phyloP scores from a whole-genome alignment of 2,329 filamentous ascomycete genomes.

The Pseudocercospora fuligena region DNA sequence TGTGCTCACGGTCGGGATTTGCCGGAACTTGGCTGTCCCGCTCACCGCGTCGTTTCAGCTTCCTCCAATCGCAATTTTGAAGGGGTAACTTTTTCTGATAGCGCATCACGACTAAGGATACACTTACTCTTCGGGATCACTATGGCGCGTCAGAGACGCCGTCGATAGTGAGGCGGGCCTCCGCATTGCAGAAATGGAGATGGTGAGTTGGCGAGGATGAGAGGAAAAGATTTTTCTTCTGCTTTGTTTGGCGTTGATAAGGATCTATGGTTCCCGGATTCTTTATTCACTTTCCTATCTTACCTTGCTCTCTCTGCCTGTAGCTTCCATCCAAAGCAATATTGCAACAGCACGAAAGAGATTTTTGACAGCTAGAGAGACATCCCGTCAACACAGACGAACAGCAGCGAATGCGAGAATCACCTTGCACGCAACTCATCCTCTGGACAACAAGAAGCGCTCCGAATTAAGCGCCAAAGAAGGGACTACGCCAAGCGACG shows the following conservation, averaged over 20 bases:
- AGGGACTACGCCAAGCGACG: not conserved
- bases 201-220: slow-evolving; percentile 18
- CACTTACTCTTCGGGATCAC: slow-evolving; percentile 26
- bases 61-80: slow-evolving; percentile 20
- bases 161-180: slow-evolving; percentile 2
- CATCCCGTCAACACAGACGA: not conserved
- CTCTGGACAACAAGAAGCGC: not conserved
- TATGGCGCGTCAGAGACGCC: slow-evolving; percentile 13
- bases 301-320: not conserved
- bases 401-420: not conserved
- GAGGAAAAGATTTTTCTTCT: slow-evolving; percentile 25
- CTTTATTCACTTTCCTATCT: not conserved
- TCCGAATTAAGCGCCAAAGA: not conserved
- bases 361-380: not conserved
- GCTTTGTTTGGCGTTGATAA: slow-evolving; percentile 22
- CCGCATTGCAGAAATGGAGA: slow-evolving; percentile 9
- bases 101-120: slow-evolving; percentile 16
- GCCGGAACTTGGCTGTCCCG: not conserved
- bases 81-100: slow-evolving; percentile 25
- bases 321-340: not conserved
- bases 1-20: not conserved
- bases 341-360: not conserved
- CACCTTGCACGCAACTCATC: not conserved
- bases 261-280: slow-evolving; percentile 6
- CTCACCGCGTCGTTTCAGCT: not conserved